Evolutionary conservation across 768 basidiomycete genomes (phyloP).

Genomic region (Podaxis sp.): DNA sequence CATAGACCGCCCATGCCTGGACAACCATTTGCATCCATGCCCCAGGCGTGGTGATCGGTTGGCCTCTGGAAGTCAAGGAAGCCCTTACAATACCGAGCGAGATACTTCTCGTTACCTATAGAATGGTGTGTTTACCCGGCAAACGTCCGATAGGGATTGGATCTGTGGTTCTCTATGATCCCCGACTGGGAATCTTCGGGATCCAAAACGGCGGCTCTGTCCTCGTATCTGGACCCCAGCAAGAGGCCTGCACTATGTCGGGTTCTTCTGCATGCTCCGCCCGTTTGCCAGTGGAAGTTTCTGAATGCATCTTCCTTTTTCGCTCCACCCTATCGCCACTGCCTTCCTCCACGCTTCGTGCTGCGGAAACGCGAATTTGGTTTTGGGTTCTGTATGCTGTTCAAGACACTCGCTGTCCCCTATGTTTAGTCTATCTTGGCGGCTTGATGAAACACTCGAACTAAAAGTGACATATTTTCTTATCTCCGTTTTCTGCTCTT

Average conservation of each 20-base stretch:
- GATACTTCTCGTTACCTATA: background rate
- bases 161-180: background rate
- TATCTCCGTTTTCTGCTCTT: background rate
- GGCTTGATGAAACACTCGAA: background rate
- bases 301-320: background rate
- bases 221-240: background rate
- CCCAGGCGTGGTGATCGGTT: conserved; percentile 5
- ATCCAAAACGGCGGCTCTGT: background rate
- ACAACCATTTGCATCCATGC: conserved; percentile 13
- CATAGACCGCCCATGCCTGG: background rate
- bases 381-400: background rate
- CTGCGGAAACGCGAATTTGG: background rate
- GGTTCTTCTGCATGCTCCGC: background rate
- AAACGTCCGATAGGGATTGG: background rate
- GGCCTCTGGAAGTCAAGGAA: background rate
- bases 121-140: conserved; percentile 1
- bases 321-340: background rate
- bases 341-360: background rate
- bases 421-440: background rate
- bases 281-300: background rate
- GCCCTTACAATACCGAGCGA: background rate
- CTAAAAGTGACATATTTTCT: background rate
- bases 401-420: background rate
- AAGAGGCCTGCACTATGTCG: background rate
- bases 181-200: background rate